These are phyloP conservation scores for Diaporthe caulivora DNA, from an alignment of 2,329 filamentous ascomycete species.

Conservation along the genomic window DNA sequence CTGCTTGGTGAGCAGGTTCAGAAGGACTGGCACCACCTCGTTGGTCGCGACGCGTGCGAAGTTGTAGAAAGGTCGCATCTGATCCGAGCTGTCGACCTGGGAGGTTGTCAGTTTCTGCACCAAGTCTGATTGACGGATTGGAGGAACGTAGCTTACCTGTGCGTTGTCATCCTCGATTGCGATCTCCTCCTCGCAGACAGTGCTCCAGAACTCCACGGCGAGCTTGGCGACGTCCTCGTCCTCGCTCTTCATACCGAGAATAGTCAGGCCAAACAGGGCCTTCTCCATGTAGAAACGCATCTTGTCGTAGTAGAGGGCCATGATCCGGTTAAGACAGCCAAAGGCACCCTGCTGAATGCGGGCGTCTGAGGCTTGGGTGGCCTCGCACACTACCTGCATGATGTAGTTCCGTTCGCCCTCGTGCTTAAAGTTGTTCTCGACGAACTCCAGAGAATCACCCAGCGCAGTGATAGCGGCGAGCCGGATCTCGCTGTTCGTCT, in stretches of 20 bases:
- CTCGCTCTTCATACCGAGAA: conserved; percentile 97
- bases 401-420: conserved; percentile 99
- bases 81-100: conserved; percentile 78
- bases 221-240: conserved; percentile 99
- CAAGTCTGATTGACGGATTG: not conserved
- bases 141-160: conserved; percentile 64
- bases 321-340: conserved; percentile 97
- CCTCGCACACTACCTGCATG: conserved; percentile 99
- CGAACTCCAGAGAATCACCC: conserved; percentile 96
- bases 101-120: conserved; percentile 34
- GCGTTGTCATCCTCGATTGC: conserved; percentile 97
- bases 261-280: conserved; percentile 95
- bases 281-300: conserved; percentile 99
- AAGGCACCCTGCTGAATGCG: conserved; percentile 97
- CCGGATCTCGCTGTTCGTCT: conserved; percentile 90
- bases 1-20: conserved; percentile 92
- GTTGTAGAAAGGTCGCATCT: conserved; percentile 94
- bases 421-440: conserved; percentile 98
- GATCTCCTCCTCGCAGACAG: conserved; percentile 99
- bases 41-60: conserved; percentile 93
- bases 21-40: conserved; percentile 93
- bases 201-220: conserved; percentile 99
- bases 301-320: conserved; percentile 98
- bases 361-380: conserved; percentile 91
- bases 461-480: conserved; percentile 93